Evolutionary conservation across 305 asterid species (phyloP), one percentile per base, ranked within the genome.

Genomic region (Solanum aculeatissimum): DNA sequence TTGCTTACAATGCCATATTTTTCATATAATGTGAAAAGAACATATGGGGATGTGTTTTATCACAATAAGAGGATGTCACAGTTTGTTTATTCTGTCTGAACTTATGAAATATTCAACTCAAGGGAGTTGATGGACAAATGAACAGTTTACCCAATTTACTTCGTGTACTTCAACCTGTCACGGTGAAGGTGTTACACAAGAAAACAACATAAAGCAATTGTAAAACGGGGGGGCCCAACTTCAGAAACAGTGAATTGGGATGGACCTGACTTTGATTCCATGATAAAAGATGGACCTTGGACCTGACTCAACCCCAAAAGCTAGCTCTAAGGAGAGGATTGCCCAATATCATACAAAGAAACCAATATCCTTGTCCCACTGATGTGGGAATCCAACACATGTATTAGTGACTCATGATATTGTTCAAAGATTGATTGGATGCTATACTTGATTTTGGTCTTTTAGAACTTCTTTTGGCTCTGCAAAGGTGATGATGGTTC

Each of bases 401-500:
- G 47, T 35, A 68, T 35, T 68, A 68, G 75, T 68, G 75, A 68
- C 75, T 66, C 74, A 14, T 72, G 40, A 72, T 72, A 8, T 43
- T 21, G 57, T 21, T 43, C 3, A 16, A 42, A n/a, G 80, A 45
- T 72, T 11, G 4, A 72, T 72, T 43, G 8, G 80, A 43, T 43
- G 12, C 58, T 43, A 72, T 43, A 23, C 57, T 43, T 72, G 57
- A 43, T 45, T 69, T 45, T 16, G 82, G 69, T 83, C 51, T 18
- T 40, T 35, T 70, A 27, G 55, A 65, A 78, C 19, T n/a, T 29
- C 60, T 45, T 38, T 32, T 43, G 62, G 43, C 43, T 43, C 49
- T 75, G 43, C 16, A 47, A 74, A 75, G 51, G 58, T 79, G 16
- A 84, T 88, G 71, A 72, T 83, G 85, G 82, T 87, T 88, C 86